These are phyloP conservation scores for Schrenkiella parvula DNA, from an alignment of 345 rosid genomes.

Conservation along the genomic window DNA sequence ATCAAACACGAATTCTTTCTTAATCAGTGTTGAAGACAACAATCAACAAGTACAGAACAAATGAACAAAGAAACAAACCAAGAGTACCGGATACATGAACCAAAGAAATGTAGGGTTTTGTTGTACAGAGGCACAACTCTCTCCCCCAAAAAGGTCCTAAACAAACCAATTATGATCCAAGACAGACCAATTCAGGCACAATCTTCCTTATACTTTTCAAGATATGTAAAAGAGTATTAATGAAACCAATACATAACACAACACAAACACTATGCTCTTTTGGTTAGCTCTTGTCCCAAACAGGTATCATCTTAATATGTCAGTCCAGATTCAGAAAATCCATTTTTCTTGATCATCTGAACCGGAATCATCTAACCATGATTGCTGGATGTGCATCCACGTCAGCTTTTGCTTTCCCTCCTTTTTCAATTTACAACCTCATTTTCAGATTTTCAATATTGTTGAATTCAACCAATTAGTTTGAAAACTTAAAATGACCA, in stretches of 20 bases:
- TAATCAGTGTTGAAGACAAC: background rate
- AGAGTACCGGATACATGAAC: background rate
- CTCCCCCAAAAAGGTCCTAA: background rate
- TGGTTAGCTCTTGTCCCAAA: conserved; percentile 23
- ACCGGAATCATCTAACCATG: conserved; percentile 25
- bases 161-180: background rate
- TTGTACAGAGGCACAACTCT: conserved; percentile 11
- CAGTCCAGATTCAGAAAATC: conserved; percentile 22
- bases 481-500: background rate
- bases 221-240: background rate
- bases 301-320: conserved; percentile 19
- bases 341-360: conserved; percentile 29
- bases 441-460: conserved; percentile 12
- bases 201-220: background rate
- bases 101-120: conserved; percentile 3
- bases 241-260: conserved; percentile 13
- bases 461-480: background rate
- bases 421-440: conserved; percentile 3
- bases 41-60: background rate
- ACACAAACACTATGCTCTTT: conserved; percentile 6
- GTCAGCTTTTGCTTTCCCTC: conserved; percentile 26
- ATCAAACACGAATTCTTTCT: background rate
- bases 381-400: conserved; percentile 34
- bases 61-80: background rate
- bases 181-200: background rate